Conservation (phyloP, 768 basidiomycete genomes). For the Hygrophoropsis aurantiaca region DNA sequence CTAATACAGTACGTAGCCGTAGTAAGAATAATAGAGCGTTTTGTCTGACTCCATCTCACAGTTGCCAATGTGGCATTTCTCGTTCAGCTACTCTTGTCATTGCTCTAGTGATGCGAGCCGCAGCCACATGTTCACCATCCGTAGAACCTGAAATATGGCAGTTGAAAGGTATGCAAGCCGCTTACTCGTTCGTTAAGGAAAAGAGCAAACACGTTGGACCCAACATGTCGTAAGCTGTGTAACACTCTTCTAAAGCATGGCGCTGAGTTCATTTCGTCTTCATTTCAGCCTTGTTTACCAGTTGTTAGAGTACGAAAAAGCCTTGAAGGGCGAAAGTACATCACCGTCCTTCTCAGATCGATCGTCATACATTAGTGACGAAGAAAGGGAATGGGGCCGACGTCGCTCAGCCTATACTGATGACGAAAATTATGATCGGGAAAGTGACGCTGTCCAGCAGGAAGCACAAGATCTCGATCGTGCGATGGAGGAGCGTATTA, state of each 20-base stretch:
- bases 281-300: constrained; percentile 83
- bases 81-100: constrained; percentile 89
- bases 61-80: constrained; percentile 93
- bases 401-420: constrained; percentile 52
- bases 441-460: constrained; percentile 60
- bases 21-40: constrained; percentile 10
- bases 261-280: constrained; percentile 20
- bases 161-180: constrained; percentile 85
- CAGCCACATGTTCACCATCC: constrained; percentile 60
- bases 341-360: constrained; percentile 56
- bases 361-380: constrained; percentile 54
- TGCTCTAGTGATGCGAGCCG: constrained; percentile 92
- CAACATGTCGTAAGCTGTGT: constrained; percentile 83
- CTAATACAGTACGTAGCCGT: constrained; percentile 73
- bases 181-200: constrained; percentile 86
- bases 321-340: constrained; percentile 48
- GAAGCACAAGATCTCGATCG: constrained; percentile 84
- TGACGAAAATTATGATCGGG: constrained; percentile 47
- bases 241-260: constrained; percentile 17
- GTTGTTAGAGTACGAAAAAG: constrained; percentile 86
- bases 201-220: constrained; percentile 88
- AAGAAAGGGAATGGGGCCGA: constrained; percentile 82
- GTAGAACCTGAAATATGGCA: constrained; percentile 78
- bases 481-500: constrained; percentile 82
- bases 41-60: constrained; percentile 31